phyloP scores from a whole-genome alignment of 2,329 filamentous ascomycete species.

The Aspergillus udagawae region DNA sequence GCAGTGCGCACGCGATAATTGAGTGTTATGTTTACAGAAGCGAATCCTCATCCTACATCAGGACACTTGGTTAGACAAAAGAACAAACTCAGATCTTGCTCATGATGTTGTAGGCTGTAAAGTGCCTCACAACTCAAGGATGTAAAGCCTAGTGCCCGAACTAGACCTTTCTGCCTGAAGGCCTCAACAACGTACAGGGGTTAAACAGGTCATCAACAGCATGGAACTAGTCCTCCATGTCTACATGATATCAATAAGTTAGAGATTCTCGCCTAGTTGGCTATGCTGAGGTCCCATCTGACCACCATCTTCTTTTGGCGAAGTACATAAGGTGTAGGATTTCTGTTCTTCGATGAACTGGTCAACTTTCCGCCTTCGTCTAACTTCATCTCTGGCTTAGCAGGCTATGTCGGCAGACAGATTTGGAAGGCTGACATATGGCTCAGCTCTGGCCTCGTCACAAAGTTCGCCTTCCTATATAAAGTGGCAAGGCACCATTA shows the following conservation, averaged over 20 bases:
- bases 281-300: slow-evolving; percentile 4
- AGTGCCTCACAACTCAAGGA: neutral
- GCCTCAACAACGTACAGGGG: neutral
- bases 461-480: neutral
- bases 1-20: neutral
- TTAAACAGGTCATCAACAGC: neutral
- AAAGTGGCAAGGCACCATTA: neutral
- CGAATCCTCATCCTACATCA: neutral
- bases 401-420: neutral
- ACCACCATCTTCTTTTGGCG: slow-evolving; percentile 1
- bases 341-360: neutral
- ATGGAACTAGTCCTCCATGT: neutral
- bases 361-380: neutral
- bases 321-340: neutral
- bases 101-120: neutral
- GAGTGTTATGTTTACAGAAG: neutral
- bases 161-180: neutral
- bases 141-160: neutral
- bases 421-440: neutral
- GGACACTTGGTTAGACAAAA: neutral
- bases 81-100: neutral
- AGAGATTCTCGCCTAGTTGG: neutral
- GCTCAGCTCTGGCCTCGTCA: neutral
- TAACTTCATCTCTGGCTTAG: neutral
- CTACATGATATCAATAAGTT: neutral